Evolutionary conservation across 148 eudicot species (phyloP).

Genomic region (Cornus kousa): DNA sequence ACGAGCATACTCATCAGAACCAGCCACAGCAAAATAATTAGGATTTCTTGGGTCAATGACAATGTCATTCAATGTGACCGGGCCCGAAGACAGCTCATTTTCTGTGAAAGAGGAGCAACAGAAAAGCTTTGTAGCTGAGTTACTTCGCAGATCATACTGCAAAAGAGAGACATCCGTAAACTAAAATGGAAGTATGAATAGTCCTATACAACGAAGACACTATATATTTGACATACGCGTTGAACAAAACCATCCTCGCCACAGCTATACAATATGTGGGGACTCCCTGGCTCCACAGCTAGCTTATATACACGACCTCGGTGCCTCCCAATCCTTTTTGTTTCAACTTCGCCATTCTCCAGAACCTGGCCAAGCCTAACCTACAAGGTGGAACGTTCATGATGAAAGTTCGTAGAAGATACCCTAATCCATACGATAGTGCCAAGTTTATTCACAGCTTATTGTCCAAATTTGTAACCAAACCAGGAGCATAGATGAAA

Average conservation of each 20-base stretch:
- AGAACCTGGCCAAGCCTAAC: conserved; percentile 59
- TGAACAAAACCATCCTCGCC: conserved; percentile 83
- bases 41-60: conserved; percentile 77
- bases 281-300: conserved; percentile 84
- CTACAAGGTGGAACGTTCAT: conserved; percentile 28
- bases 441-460: too few relatives aligned
- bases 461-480: too few relatives aligned
- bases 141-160: conserved; percentile 79
- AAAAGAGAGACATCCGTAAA: conserved; percentile 19
- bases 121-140: conserved; percentile 65
- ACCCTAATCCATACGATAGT: too few relatives aligned
- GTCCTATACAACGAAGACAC: not conserved
- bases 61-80: conserved; percentile 51
- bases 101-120: conserved; percentile 52
- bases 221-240: conserved; percentile 48
- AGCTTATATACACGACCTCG: conserved; percentile 66
- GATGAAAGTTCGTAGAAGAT: too few relatives aligned
- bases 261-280: conserved; percentile 68
- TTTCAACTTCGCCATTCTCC: conserved; percentile 57
- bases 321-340: conserved; percentile 65
- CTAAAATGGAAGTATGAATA: conserved; percentile 1
- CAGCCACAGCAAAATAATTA: conserved; percentile 64
- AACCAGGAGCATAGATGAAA: not conserved
- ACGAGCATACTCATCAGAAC: conserved; percentile 76
- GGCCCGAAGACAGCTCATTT: conserved; percentile 33